Conservation (phyloP, 2,329 filamentous ascomycete genomes). For the Aspergillus pseudonomiae region DNA sequence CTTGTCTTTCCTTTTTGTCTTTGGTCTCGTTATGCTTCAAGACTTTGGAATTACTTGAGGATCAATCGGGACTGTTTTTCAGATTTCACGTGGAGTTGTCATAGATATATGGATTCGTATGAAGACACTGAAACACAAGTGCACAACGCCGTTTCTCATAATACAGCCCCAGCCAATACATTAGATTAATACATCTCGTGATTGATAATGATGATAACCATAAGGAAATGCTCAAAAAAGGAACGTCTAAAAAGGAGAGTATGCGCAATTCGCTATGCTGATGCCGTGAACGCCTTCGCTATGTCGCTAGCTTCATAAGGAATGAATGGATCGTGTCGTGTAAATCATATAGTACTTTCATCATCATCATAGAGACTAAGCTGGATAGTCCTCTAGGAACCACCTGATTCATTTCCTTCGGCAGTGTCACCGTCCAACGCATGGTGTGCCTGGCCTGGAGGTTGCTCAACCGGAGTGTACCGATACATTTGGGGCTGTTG, state of each 20-base stretch:
- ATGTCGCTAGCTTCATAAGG: not conserved
- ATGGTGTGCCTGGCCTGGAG: conserved; percentile 14
- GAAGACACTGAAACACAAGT: not conserved
- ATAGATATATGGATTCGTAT: not conserved
- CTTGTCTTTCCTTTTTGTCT: not conserved
- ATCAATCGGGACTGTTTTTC: not conserved
- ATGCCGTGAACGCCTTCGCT: conserved; percentile 3
- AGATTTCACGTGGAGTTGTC: not conserved
- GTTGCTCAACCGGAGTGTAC: conserved; percentile 32
- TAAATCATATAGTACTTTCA: conserved; percentile 11
- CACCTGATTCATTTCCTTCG: conserved; percentile 19
- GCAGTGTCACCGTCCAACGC: conserved; percentile 26
- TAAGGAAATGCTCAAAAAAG: not conserved
- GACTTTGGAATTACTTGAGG: not conserved
- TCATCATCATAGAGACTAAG: not conserved
- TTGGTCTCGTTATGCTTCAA: not conserved
- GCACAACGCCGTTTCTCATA: not conserved
- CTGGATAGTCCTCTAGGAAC: not conserved
- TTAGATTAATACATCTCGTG: not conserved
- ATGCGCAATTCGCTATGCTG: not conserved
- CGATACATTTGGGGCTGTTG: conserved; percentile 35
- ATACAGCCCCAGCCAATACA: not conserved
- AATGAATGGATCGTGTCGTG: conserved; percentile 13
- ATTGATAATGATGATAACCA: not conserved
- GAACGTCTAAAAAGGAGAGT: not conserved